A percentile compares a stretch with the other conserved stretches of the same genome.
These are phyloP conservation scores for Russula virescens DNA, from an alignment of 768 basidiomycete genomes.

Conservation along the genomic window DNA sequence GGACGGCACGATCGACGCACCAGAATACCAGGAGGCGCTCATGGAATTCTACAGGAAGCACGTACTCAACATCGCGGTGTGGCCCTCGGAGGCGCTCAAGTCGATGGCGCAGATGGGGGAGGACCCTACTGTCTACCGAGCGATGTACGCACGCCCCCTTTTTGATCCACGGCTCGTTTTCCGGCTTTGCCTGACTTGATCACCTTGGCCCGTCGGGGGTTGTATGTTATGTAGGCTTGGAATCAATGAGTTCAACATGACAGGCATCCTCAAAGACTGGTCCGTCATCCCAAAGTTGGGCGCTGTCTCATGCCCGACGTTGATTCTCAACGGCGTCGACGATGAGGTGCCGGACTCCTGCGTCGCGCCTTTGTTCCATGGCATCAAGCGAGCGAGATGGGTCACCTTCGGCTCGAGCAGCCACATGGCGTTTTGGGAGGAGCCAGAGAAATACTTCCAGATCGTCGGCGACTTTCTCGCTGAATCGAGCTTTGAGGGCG, in stretches of 20 bases:
- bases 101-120: conserved; percentile 27
- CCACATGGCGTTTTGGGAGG: conserved; percentile 24
- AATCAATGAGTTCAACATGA: conserved; percentile 8
- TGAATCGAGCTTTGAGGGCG: background rate
- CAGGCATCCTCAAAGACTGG: conserved; percentile 23
- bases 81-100: conserved; percentile 28
- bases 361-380: conserved; percentile 20
- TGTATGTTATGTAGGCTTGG: background rate
- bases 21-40: conserved; percentile 32
- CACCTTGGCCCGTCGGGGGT: no score
- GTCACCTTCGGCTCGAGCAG: conserved; percentile 18
- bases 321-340: conserved; percentile 24
- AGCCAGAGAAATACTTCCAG: conserved; percentile 19
- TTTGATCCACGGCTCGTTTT: background rate
- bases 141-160: conserved; percentile 32
- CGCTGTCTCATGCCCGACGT: conserved; percentile 21
- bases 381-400: conserved; percentile 21
- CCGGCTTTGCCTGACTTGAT: background rate
- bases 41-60: conserved; percentile 29
- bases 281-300: conserved; percentile 18
- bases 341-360: conserved; percentile 21
- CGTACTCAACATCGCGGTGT: conserved; percentile 28
- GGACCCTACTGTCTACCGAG: conserved; percentile 36
- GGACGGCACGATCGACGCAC: conserved; percentile 28
- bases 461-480: conserved; percentile 20